phyloP scores from a whole-genome alignment of 177 flowering plant genomes.

The Vitis hybrid region DNA sequence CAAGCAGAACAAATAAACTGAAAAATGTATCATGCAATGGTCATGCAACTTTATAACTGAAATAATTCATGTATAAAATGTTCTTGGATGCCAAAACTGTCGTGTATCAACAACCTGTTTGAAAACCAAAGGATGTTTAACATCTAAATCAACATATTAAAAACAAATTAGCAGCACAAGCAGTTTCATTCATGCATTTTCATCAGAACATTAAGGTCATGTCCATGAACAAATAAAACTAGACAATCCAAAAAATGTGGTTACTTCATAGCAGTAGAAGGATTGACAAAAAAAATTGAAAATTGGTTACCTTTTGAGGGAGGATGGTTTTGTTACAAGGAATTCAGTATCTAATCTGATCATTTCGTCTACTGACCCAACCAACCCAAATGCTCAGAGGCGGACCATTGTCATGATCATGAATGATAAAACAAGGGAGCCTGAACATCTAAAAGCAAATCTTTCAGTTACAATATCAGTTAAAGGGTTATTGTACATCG shows the following conservation, averaged over 20 bases:
- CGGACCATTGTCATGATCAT: constrained; percentile 3
- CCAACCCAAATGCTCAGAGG: constrained; percentile 14
- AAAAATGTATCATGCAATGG: background rate
- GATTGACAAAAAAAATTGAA: background rate
- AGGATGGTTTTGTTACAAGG: constrained; percentile 21
- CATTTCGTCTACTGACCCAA: constrained; percentile 15
- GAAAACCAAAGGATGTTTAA: background rate
- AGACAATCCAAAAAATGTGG: background rate
- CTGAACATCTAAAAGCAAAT: constrained; percentile 24
- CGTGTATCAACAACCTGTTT: background rate
- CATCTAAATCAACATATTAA: background rate
- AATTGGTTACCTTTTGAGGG: constrained; percentile 18
- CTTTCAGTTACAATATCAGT: constrained; percentile 31
- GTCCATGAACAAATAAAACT: background rate
- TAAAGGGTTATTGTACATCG: constrained; percentile 42
- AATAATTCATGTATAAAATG: background rate
- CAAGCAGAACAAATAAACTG: background rate
- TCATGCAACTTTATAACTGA: background rate
- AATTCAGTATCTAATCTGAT: constrained; percentile 2
- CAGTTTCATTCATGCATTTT: background rate
- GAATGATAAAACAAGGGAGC: constrained; percentile 14
- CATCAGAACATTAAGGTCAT: background rate
- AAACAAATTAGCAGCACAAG: background rate
- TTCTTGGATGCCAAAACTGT: background rate
- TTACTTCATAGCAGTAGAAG: background rate